A percentile compares a stretch with the other conserved stretches of the same genome.
phyloP scores from a whole-genome alignment of 768 basidiomycete species.

The Pluteus cervinus region DNA sequence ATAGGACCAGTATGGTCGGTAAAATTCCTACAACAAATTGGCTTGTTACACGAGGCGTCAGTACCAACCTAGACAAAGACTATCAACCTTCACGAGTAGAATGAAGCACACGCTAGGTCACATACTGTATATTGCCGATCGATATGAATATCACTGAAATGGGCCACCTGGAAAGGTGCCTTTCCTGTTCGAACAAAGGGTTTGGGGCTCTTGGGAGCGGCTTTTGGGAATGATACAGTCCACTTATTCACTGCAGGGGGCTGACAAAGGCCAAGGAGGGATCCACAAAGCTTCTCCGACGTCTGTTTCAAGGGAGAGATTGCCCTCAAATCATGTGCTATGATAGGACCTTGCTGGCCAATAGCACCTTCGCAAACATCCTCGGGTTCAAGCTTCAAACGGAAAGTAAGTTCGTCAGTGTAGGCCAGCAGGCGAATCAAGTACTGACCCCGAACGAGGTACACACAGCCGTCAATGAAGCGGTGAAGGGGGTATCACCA shows the following conservation, averaged over 20 bases:
- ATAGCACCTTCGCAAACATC: slow-evolving; percentile 56
- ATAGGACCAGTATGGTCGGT: slow-evolving; percentile 31
- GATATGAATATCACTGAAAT: slow-evolving; percentile 61
- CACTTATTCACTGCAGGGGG: slow-evolving; percentile 37
- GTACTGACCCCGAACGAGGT: slow-evolving; percentile 29
- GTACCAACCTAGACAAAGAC: slow-evolving; percentile 34
- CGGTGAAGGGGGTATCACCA: slow-evolving; percentile 42
- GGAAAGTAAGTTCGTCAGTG: neutral
- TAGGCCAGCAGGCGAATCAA: neutral
- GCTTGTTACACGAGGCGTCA: slow-evolving; percentile 54
- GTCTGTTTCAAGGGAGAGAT: slow-evolving; percentile 42
- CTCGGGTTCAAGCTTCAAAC: slow-evolving; percentile 38
- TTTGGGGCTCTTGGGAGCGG: slow-evolving; percentile 29
- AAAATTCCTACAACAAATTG: slow-evolving; percentile 55
- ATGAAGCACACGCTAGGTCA: neutral
- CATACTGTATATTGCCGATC: slow-evolving; percentile 49
- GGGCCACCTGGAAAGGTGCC: slow-evolving; percentile 47
- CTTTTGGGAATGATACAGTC: slow-evolving; percentile 38
- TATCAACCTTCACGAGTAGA: neutral
- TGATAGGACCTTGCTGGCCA: slow-evolving; percentile 45
- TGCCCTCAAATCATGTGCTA: slow-evolving; percentile 48
- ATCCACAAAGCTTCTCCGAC: slow-evolving; percentile 49
- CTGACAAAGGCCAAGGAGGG: slow-evolving; percentile 49
- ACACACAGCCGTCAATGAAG: slow-evolving; percentile 38
- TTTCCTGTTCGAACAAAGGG: slow-evolving; percentile 29